A percentile compares a stretch with the other conserved stretches of the same genome.
phyloP scores from a whole-genome alignment of 2,329 filamentous ascomycete genomes.

The Epichloe coenophiala region DNA sequence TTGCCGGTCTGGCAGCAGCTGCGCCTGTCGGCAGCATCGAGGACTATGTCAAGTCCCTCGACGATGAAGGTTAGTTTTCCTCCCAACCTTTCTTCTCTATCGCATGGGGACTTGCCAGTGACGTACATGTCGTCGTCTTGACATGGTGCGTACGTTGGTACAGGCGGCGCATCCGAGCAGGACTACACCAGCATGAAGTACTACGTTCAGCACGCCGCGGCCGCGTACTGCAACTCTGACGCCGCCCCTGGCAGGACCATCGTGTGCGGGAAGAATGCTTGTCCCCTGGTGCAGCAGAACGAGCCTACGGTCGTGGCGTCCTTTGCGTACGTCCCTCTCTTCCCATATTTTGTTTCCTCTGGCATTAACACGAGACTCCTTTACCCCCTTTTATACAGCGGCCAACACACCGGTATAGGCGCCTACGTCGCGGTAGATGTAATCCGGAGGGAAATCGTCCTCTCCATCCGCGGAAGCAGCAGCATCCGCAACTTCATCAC shows the following conservation, averaged over 20 bases:
- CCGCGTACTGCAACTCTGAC: slow-evolving; percentile 40
- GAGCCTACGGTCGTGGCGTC: slow-evolving; percentile 29
- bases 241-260: slow-evolving; percentile 24
- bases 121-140: background rate
- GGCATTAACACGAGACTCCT: slow-evolving; percentile 3
- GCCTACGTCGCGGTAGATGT: slow-evolving; percentile 40
- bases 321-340: slow-evolving; percentile 20
- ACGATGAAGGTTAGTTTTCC: slow-evolving; percentile 19
- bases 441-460: slow-evolving; percentile 38
- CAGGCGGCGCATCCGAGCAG: slow-evolving; percentile 13
- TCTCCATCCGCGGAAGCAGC: slow-evolving; percentile 45
- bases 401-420: slow-evolving; percentile 27
- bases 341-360: background rate
- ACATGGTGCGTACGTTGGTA: background rate
- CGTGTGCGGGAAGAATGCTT: slow-evolving; percentile 29
- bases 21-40: slow-evolving; percentile 12
- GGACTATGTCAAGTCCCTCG: slow-evolving; percentile 15
- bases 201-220: slow-evolving; percentile 37
- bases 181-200: slow-evolving; percentile 29
- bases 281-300: slow-evolving; percentile 29
- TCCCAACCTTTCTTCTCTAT: background rate
- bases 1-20: slow-evolving; percentile 14
- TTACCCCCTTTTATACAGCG: slow-evolving; percentile 16
- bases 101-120: background rate
- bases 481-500: slow-evolving; percentile 49